A percentile compares a stretch with the other conserved stretches of the same genome.
Evolutionary conservation across 139 green algal species (phyloP).

Genomic region (Chlamydomonas sp.): DNA sequence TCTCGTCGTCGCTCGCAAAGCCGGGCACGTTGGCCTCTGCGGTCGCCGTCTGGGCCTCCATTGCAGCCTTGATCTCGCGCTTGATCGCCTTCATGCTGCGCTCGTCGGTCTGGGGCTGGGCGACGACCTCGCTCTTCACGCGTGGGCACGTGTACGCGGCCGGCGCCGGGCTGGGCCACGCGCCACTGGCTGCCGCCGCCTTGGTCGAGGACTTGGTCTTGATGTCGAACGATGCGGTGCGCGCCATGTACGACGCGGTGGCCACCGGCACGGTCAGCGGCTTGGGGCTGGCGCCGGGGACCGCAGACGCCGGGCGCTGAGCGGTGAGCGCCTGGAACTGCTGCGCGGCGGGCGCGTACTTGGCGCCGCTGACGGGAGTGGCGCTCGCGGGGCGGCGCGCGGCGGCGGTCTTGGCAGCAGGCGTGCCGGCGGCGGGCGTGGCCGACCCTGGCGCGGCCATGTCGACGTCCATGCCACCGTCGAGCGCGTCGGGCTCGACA

Average conservation of each 20-base stretch:
- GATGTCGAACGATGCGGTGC: neutral
- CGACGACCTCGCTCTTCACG: neutral
- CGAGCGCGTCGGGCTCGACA: neutral
- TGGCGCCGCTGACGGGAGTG: neutral
- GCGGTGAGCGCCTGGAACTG: neutral
- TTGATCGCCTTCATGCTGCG: neutral
- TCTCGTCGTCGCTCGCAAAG: neutral
- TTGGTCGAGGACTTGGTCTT: neutral
- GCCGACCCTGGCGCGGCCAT: neutral
- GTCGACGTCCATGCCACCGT: slow-evolving; percentile 1
- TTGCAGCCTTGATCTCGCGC: slow-evolving; percentile 8
- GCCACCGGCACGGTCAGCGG: neutral
- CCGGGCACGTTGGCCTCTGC: neutral
- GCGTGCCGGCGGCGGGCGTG: neutral
- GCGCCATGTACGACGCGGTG: neutral
- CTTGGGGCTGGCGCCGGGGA: neutral
- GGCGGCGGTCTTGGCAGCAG: neutral
- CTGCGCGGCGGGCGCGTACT: neutral
- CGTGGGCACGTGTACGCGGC: too few species aligned
- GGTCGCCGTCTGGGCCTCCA: too few species aligned
- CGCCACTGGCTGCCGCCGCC: neutral
- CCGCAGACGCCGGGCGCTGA: neutral
- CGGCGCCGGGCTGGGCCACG: too few species aligned
- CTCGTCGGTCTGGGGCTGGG: neutral
- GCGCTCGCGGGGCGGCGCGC: too few species aligned